Percentiles rank a stretch among this genome's conserved stretches.
phyloP scores from a whole-genome alignment of 2,329 filamentous ascomycete genomes.

The Nemania diffusa region DNA sequence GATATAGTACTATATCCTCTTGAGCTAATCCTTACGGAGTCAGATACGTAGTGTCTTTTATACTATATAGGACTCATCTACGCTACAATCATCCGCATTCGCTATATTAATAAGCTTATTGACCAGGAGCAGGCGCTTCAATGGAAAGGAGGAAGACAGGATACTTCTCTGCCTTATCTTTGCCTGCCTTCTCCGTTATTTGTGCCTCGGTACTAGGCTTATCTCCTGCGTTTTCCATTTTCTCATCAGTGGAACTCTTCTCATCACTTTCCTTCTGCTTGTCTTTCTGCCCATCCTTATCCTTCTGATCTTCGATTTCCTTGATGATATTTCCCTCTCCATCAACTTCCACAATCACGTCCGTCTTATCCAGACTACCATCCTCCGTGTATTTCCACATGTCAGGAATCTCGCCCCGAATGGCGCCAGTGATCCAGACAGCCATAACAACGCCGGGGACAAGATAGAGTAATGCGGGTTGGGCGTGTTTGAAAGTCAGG shows the following conservation, averaged over 20 bases:
- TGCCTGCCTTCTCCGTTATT: conserved; percentile 21
- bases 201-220: conserved; percentile 35
- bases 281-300: conserved; percentile 48
- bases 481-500: conserved; percentile 80
- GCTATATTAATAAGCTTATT: background rate
- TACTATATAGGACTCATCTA: background rate
- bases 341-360: conserved; percentile 67
- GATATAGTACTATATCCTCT: background rate
- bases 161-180: conserved; percentile 19
- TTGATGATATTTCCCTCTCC: conserved; percentile 59
- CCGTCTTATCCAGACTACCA: conserved; percentile 64
- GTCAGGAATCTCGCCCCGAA: conserved; percentile 75
- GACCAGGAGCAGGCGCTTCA: conserved; percentile 41
- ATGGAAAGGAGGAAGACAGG: conserved; percentile 48
- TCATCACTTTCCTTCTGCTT: conserved; percentile 42
- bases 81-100: background rate
- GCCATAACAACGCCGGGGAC: conserved; percentile 84
- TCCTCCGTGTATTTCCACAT: conserved; percentile 89
- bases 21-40: background rate
- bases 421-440: conserved; percentile 77
- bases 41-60: background rate
- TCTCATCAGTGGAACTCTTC: conserved; percentile 21
- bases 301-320: conserved; percentile 52
- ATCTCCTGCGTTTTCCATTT: conserved; percentile 35
- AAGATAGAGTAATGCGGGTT: conserved; percentile 91